Base-by-base conservation (phyloP, 176 grass and related monocot genomes). In the Triticum monococcum region DNA sequence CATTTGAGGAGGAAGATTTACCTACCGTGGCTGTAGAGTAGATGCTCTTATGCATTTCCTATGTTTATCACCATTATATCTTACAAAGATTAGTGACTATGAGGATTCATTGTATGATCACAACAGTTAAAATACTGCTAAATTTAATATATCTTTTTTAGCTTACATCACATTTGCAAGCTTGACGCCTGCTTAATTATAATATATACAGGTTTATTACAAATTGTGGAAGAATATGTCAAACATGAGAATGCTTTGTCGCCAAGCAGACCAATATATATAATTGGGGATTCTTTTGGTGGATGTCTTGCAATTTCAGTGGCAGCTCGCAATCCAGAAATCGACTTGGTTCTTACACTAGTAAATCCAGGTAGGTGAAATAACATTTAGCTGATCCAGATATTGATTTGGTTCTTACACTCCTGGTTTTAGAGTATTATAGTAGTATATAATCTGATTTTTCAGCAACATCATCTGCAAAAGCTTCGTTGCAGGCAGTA, bases 381-480 rank as follows among this genome's bases (percentile, higher is more conserved):
- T 37, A 36, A 56, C 13, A 28, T 83, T 59, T 23, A 26, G 25
- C 9, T 26, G 89, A 90, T 84, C 63, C 79, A 50, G 62, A 86
- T 17, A 86, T 86, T 32, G 35, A 93, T 59, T 86, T 91, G 68
- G 37, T 91, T 76, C 89, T 91, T 50, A 71, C 87, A 71, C 75
- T 40, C 6, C 26, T 92, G 90, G 81, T 32, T 24, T 50, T 50
- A 50, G 32, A 12, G 73, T 26, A 64, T 68, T 74, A 12, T 66
- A 62, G 63, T 66, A 62, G 54, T 76, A 45, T 43, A 43, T 89
- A n/a, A 78, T 61, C 7, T 79, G 59, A 45, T 74, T 71, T 84
- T 80, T 3, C 91, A 98, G 96, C 93, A 81, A 95, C 93, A 80
- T 93, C 96, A 86, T 98, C 89, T 90, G 76, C 77, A 30, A 93